These are phyloP conservation scores for Jamesozyma gamospora DNA, from an alignment of 805 yeast genomes.

Conservation along the genomic window DNA sequence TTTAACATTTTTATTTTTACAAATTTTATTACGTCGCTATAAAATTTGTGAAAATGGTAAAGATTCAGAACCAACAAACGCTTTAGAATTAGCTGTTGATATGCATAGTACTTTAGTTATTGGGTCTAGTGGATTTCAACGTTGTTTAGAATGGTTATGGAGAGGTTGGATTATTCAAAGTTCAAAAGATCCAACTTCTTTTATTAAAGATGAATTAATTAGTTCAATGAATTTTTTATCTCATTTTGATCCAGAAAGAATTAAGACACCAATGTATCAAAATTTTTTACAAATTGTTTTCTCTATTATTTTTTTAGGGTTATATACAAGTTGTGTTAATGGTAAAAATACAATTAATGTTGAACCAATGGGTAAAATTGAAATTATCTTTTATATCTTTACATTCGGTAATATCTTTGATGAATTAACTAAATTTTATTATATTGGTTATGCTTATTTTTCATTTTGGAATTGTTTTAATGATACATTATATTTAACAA, in stretches of 20 bases:
- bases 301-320: slow-evolving; percentile 48
- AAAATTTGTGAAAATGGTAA: slow-evolving; percentile 51
- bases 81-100: slow-evolving; percentile 78
- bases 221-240: slow-evolving; percentile 42
- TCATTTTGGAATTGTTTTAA: slow-evolving; percentile 77
- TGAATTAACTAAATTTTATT: slow-evolving; percentile 61
- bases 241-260: slow-evolving; percentile 75
- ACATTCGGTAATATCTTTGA: slow-evolving; percentile 59
- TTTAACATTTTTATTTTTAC: slow-evolving; percentile 42
- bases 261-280: slow-evolving; percentile 79
- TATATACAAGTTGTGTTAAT: slow-evolving; percentile 60
- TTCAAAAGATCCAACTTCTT: slow-evolving; percentile 56
- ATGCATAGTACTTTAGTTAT: slow-evolving; percentile 70
- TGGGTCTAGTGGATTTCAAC: slow-evolving; percentile 71
- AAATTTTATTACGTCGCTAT: slow-evolving; percentile 69
- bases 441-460: slow-evolving; percentile 61
- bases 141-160: slow-evolving; percentile 88
- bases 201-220: slow-evolving; percentile 52
- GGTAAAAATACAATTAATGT: slow-evolving; percentile 33
- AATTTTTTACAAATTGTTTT: slow-evolving; percentile 60
- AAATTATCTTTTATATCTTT: slow-evolving; percentile 49
- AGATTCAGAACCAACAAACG: slow-evolving; percentile 59
- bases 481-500: slow-evolving; percentile 52
- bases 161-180: slow-evolving; percentile 85
- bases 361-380: slow-evolving; percentile 36